Percentiles rank a stretch among this genome's conserved stretches.
These are phyloP conservation scores for Plenodomus biglobosus DNA, from an alignment of 2,329 filamentous ascomycete species.

Conservation along the genomic window DNA sequence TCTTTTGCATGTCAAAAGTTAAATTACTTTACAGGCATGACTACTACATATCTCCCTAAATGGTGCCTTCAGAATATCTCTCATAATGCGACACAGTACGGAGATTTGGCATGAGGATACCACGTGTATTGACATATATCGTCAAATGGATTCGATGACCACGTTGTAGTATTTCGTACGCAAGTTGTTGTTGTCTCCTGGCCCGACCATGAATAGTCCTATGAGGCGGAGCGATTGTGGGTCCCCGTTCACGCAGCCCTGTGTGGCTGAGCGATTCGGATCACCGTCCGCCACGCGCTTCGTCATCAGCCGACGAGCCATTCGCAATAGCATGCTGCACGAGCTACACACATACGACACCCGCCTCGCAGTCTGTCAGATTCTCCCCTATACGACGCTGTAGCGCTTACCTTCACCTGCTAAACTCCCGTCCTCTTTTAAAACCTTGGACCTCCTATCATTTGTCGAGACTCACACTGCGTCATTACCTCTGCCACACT, in stretches of 20 bases:
- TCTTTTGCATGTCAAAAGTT: not conserved
- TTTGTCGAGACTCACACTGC: not conserved
- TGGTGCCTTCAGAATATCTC: no score
- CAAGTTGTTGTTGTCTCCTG: no score
- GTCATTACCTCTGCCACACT: not conserved
- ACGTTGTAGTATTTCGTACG: not conserved
- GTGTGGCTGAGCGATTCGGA: slow-evolving; percentile 20
- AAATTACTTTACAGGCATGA: no score
- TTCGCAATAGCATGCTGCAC: slow-evolving; percentile 4
- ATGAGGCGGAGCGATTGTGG: no score
- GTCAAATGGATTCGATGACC: not conserved
- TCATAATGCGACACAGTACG: no score
- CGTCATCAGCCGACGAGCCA: slow-evolving; percentile 20
- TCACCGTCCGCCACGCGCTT: slow-evolving; percentile 15
- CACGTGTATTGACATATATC: no score
- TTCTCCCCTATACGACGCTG: slow-evolving; percentile 2
- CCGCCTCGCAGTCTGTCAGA: not conserved
- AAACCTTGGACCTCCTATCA: not conserved
- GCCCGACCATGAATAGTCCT: no score
- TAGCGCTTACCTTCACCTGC: slow-evolving; percentile 6
- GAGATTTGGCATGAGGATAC: no score
- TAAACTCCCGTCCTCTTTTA: not conserved
- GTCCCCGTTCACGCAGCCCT: not conserved
- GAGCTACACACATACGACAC: slow-evolving; percentile 24
- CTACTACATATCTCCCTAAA: no score